phyloP scores from a whole-genome alignment of 2,329 filamentous ascomycete species.

The Cadophora sp. region DNA sequence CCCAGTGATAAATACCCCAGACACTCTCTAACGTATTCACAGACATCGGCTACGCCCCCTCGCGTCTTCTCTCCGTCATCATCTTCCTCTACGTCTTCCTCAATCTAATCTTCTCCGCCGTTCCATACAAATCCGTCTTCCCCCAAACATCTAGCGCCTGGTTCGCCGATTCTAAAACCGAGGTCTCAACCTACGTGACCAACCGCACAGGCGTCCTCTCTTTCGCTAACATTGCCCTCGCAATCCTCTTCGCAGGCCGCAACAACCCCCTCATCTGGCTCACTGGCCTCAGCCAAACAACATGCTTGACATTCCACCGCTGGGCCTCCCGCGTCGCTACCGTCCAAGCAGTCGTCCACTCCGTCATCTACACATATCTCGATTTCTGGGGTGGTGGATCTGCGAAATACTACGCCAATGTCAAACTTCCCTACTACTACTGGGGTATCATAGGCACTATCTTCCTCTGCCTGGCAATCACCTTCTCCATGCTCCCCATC shows the following conservation, averaged over 20 bases:
- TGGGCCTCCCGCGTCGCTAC: conserved; percentile 55
- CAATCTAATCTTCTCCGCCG: conserved; percentile 21
- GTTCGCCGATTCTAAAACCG: conserved; percentile 42
- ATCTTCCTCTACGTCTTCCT: conserved; percentile 21
- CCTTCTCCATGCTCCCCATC: conserved; percentile 47
- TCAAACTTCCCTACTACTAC: conserved; percentile 49
- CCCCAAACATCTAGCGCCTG: conserved; percentile 20
- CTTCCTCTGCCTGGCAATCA: conserved; percentile 5
- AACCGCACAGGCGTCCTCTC: conserved; percentile 33
- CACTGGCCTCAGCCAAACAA: conserved; percentile 53
- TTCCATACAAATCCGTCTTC: conserved; percentile 18
- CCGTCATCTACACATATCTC: conserved; percentile 49
- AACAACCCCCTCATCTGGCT: conserved; percentile 36
- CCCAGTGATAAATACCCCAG: too few relatives aligned
- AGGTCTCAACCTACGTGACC: conserved; percentile 44
- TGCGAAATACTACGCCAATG: conserved; percentile 42
- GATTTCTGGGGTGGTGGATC: conserved; percentile 30
- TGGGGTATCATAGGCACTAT: conserved; percentile 52
- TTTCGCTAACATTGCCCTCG: conserved; percentile 30
- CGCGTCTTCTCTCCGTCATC: conserved; percentile 10
- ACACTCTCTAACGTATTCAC: neutral
- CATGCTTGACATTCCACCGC: conserved; percentile 56
- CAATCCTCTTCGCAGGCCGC: conserved; percentile 32
- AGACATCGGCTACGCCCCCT: conserved; percentile 21
- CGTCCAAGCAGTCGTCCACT: conserved; percentile 55